Percentiles rank a stretch among this genome's conserved stretches.
phyloP scores from a whole-genome alignment of 208 protist genomes.

The Leishmania mexicana region DNA sequence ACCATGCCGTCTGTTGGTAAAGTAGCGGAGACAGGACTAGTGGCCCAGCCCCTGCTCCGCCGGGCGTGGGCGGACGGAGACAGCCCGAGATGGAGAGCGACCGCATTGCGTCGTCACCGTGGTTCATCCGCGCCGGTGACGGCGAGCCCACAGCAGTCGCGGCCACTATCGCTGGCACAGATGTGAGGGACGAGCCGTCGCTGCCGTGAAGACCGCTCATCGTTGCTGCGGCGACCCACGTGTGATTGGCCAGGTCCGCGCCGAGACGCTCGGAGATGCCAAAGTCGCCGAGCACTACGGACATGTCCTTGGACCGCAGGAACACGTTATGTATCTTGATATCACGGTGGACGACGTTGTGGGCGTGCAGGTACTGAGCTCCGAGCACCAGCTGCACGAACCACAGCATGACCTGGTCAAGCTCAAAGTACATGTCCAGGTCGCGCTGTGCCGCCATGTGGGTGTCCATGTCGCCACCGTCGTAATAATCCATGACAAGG shows the following conservation, averaged over 20 bases:
- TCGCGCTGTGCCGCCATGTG: slow-evolving; percentile 64
- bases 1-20: slow-evolving; percentile 1
- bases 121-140: neutral
- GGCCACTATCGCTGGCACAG: slow-evolving; percentile 1
- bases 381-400: slow-evolving; percentile 84
- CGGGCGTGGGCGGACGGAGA: neutral
- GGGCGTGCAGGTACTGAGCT: slow-evolving; percentile 80
- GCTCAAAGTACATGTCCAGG: slow-evolving; percentile 62
- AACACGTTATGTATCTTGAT: slow-evolving; percentile 94
- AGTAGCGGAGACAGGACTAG: neutral
- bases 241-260: slow-evolving; percentile 39
- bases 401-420: slow-evolving; percentile 77
- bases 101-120: neutral
- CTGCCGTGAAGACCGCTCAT: slow-evolving; percentile 6
- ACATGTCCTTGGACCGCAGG: slow-evolving; percentile 43
- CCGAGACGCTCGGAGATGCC: slow-evolving; percentile 86
- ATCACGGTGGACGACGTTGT: slow-evolving; percentile 87
- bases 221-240: slow-evolving; percentile 16
- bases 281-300: slow-evolving; percentile 88
- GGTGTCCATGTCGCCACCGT: slow-evolving; percentile 85
- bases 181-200: slow-evolving; percentile 4
- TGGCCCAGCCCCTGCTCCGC: neutral
- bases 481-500: slow-evolving; percentile 93
- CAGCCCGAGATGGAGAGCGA: neutral
- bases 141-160: neutral